Base-by-base conservation (phyloP, 2,329 filamentous ascomycete species). In the Monosporascus sp. region DNA sequence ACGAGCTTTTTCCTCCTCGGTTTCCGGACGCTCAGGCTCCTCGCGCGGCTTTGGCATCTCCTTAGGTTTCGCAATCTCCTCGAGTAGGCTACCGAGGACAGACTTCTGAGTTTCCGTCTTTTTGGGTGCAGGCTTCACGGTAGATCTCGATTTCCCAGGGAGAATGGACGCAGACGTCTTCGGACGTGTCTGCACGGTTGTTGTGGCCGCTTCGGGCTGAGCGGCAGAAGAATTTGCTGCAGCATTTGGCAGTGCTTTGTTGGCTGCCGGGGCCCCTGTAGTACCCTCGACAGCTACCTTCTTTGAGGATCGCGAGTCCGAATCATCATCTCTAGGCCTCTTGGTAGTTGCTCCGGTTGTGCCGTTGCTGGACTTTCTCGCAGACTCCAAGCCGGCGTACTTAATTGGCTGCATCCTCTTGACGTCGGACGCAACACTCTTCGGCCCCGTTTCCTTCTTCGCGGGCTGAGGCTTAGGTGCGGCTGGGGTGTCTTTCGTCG, bases 1-100 rank as follows among this genome's bases (percentile, higher is more conserved):
- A 62, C 84, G 87, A 2, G 77, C 74, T 61, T 78, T 85, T 65
- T 90, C 80, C 61, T 89, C 86, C 0, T 83, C 74, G 0, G 86
- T 90, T 67, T 92, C 88, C 0, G 77, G 73, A 0, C 75, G 52
- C 71, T 77, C 77, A 9, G 69, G 73, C 28, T 66, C 54, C 72
- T 73, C 56, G 43, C 60, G 62, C 1, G 70, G 63, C n/a, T 70
- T 69, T 31, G 72, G 74, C 11, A 63, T 61, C 53, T 84, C 82
- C 59, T 83, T 81, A 0, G 78, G 71, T 53, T 80, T 79, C 4
- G 74, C 69, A 15, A 75, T 76, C 44, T 76, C 71, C 2, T 79
- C 78, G 20, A 85, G 72, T 17, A 85, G 67, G 6, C 78, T 78
- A 14, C 79, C 77, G 52, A 85, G 61, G 3, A 68, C 68, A 2